Conservation (phyloP, 2,329 filamentous ascomycete species). For the Pestalotiopsis sp. region DNA sequence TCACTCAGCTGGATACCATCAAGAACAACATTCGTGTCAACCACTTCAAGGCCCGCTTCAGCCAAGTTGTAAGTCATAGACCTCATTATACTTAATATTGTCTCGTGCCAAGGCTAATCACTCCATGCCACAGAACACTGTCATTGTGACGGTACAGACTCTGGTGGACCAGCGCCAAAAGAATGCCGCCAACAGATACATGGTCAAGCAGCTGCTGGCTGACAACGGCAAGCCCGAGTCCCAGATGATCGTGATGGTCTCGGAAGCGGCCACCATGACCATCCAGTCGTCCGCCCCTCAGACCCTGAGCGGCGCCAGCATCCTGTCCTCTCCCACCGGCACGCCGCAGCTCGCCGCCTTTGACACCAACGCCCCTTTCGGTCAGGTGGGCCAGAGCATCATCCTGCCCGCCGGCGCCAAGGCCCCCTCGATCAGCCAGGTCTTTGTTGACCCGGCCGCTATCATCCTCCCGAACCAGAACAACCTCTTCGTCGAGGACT, state of each 20-base stretch:
- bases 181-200: conserved; percentile 32
- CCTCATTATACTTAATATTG: not conserved
- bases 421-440: conserved; percentile 23
- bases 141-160: conserved; percentile 38
- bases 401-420: conserved; percentile 34
- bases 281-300: conserved; percentile 25
- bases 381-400: conserved; percentile 31
- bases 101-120: not conserved
- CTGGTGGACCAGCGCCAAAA: conserved; percentile 34
- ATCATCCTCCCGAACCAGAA: conserved; percentile 36
- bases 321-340: conserved; percentile 17
- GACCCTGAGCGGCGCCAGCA: conserved; percentile 22
- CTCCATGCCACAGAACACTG: conserved; percentile 30
- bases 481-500: conserved; percentile 34
- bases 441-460: conserved; percentile 37
- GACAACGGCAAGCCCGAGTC: conserved; percentile 35
- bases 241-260: conserved; percentile 39
- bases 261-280: conserved; percentile 35
- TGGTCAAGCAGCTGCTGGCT: conserved; percentile 38
- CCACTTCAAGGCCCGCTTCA: conserved; percentile 36
- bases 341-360: conserved; percentile 20
- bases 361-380: conserved; percentile 33
- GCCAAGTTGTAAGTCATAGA: conserved; percentile 31
- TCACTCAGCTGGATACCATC: conserved; percentile 37
- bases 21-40: conserved; percentile 44